Percentiles rank a stretch among this genome's conserved stretches.
Evolutionary conservation across 179 eudicot genomes (phyloP).

Genomic region (Spinacia oleracea): DNA sequence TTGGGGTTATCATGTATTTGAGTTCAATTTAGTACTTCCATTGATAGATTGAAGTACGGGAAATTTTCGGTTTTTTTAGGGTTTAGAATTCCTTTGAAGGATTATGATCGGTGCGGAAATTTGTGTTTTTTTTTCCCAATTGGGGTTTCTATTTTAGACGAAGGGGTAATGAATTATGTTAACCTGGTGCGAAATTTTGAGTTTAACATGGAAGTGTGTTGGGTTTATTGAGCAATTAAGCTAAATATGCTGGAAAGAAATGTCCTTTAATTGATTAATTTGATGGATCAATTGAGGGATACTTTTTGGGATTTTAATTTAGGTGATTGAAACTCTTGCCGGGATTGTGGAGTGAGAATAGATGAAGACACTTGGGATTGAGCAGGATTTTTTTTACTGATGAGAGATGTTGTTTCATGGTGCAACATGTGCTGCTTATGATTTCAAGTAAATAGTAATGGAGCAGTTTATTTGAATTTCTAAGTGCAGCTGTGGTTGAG

Average conservation of each 20-base stretch:
- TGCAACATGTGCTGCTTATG: neutral
- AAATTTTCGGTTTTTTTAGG: neutral
- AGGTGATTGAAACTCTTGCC: neutral
- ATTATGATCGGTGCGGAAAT: neutral
- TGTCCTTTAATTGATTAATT: neutral
- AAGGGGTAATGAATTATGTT: neutral
- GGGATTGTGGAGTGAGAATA: neutral
- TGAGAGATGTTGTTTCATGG: neutral
- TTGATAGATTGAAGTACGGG: neutral
- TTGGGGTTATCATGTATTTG: conserved; percentile 1
- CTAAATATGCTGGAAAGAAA: neutral
- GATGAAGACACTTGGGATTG: neutral
- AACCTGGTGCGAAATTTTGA: neutral
- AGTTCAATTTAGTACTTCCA: neutral
- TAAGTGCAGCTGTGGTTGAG: neutral
- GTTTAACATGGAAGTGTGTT: too few species aligned
- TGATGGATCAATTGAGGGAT: neutral
- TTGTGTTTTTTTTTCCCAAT: neutral
- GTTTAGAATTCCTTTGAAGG: neutral
- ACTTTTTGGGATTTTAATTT: neutral
- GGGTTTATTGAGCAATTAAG: neutral
- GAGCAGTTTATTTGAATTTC: neutral
- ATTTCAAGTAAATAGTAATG: neutral
- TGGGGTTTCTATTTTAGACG: neutral
- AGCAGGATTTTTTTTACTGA: neutral